These are phyloP conservation scores for Trichoderma atroviride DNA, from an alignment of 2,329 filamentous ascomycete species.

Conservation along the genomic window DNA sequence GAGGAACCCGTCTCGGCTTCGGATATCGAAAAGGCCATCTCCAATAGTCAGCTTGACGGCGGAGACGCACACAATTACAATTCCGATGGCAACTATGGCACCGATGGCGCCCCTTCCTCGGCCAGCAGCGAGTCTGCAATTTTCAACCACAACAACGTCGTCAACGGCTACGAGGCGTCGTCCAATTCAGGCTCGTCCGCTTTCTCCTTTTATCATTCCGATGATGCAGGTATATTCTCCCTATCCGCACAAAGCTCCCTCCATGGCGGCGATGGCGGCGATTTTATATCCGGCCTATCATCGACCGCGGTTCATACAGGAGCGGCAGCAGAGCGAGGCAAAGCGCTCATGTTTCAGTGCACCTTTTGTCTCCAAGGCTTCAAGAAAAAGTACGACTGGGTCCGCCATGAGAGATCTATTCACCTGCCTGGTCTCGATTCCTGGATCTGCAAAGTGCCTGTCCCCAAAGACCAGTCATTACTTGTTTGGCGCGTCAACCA, in stretches of 20 bases:
- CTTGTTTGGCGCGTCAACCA: constrained; percentile 54
- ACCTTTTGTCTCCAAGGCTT: constrained; percentile 45
- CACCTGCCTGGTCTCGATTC: constrained; percentile 47
- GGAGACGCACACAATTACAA: neutral
- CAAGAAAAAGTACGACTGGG: constrained; percentile 47
- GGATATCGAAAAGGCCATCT: constrained; percentile 42
- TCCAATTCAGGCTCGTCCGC: constrained; percentile 37
- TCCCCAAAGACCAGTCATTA: constrained; percentile 41
- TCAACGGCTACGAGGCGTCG: constrained; percentile 31
- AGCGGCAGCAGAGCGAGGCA: constrained; percentile 28
- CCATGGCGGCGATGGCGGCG: constrained; percentile 5
- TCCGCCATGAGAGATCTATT: constrained; percentile 54
- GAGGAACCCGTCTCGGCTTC: constrained; percentile 47
- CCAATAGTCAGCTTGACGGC: neutral
- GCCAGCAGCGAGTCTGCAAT: constrained; percentile 38
- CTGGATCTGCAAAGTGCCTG: constrained; percentile 54
- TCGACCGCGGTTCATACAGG: constrained; percentile 26
- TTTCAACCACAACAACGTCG: constrained; percentile 26
- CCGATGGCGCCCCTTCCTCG: constrained; percentile 39
- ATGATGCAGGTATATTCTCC: constrained; percentile 27
- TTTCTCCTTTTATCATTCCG: constrained; percentile 31
- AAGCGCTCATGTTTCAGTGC: constrained; percentile 40
- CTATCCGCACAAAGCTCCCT: constrained; percentile 29
- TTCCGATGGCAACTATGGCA: constrained; percentile 20
- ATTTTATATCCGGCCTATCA: constrained; percentile 29